Conservation (phyloP, 305 asterid species). For the Fraxinus ornus region DNA sequence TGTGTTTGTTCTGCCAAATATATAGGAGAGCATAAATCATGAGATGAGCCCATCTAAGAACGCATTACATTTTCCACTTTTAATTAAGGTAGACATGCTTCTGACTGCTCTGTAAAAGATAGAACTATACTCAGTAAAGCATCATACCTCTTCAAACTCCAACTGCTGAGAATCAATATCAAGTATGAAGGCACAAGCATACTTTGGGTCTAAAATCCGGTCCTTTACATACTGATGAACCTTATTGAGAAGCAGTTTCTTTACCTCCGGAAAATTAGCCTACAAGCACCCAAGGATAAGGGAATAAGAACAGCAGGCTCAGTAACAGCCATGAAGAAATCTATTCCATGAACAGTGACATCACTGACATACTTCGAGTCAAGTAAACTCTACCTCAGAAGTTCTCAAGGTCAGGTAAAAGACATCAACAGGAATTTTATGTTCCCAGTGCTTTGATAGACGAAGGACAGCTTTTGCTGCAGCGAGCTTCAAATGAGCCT, state of each 20-base stretch:
- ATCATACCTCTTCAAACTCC: constrained; percentile 71
- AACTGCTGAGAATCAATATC: constrained; percentile 57
- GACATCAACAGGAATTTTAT: constrained; percentile 80
- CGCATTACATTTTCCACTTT: neutral
- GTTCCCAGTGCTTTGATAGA: constrained; percentile 91
- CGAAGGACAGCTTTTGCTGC: constrained; percentile 99
- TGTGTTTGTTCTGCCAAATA: constrained; percentile 68
- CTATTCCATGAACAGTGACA: constrained; percentile 14
- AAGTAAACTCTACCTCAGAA: constrained; percentile 66
- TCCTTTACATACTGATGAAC: constrained; percentile 90
- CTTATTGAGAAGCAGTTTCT: constrained; percentile 67
- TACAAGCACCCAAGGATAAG: constrained; percentile 31
- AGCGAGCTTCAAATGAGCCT: constrained; percentile 92
- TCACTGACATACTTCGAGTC: constrained; percentile 10
- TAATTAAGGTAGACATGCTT: neutral
- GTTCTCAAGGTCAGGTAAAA: constrained; percentile 73
- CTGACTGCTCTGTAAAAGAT: neutral
- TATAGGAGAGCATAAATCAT: constrained; percentile 27
- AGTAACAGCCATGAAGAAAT: constrained; percentile 20
- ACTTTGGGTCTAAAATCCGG: constrained; percentile 83
- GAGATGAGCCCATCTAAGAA: neutral
- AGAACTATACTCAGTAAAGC: constrained; percentile 22
- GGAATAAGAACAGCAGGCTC: constrained; percentile 21
- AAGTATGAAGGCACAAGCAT: constrained; percentile 86
- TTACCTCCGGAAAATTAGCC: constrained; percentile 84